Percentiles rank a stretch among this genome's conserved stretches.
Evolutionary conservation across 2,329 filamentous ascomycete species (phyloP).

Genomic region (Colletotrichum lindemuthianum): DNA sequence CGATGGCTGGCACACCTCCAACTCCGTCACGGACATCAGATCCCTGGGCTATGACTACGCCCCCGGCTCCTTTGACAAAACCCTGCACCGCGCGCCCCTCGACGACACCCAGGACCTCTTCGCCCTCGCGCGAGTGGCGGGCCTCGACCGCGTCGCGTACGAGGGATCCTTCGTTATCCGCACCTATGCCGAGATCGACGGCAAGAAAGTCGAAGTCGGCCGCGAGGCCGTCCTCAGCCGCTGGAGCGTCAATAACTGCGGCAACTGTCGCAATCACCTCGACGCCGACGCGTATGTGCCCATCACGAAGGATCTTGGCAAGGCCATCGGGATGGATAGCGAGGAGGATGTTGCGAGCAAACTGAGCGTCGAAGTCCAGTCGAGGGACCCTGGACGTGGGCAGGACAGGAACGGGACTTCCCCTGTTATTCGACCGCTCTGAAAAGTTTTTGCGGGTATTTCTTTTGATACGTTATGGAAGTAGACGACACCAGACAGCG

Average conservation of each 20-base stretch:
- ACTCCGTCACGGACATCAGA: no score
- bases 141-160: slow-evolving; percentile 38
- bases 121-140: not conserved
- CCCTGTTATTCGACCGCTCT: not conserved
- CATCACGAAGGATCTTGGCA: not conserved
- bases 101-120: slow-evolving; percentile 10
- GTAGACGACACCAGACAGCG: not conserved
- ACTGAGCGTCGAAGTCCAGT: no score
- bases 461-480: not conserved
- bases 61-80: slow-evolving; percentile 29
- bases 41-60: slow-evolving; percentile 29
- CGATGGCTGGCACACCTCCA: no score
- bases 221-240: slow-evolving; percentile 40
- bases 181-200: slow-evolving; percentile 26
- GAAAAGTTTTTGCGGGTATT: not conserved
- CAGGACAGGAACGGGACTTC: no score
- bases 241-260: slow-evolving; percentile 39
- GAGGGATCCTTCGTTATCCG: slow-evolving; percentile 41
- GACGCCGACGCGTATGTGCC: slow-evolving; percentile 34
- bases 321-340: no score
- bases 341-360: no score
- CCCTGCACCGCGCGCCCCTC: not conserved
- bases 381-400: no score
- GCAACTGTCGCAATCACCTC: slow-evolving; percentile 40
- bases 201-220: slow-evolving; percentile 17